Conservation (phyloP, 495 filamentous ascomycete species). For the Friedmanniomyces endolithicus region DNA sequence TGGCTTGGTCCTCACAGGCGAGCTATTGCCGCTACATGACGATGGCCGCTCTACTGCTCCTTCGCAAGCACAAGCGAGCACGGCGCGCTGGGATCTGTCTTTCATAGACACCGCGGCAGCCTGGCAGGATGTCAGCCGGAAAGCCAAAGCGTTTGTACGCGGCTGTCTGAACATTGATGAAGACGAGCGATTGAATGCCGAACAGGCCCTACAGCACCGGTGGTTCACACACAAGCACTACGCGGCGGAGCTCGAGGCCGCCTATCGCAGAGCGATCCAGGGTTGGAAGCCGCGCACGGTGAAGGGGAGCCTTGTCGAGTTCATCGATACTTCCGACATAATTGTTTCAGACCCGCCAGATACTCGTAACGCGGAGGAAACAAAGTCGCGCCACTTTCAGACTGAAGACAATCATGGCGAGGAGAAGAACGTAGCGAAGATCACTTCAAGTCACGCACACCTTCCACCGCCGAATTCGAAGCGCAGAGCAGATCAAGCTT, state of each 20-base stretch:
- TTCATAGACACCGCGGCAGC: conserved; percentile 27
- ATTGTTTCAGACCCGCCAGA: background rate
- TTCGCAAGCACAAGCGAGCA: background rate
- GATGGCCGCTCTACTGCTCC: conserved; percentile 8
- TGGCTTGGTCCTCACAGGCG: conserved; percentile 39
- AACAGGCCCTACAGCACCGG: conserved; percentile 42
- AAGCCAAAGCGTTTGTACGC: conserved; percentile 43
- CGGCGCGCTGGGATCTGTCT: conserved; percentile 12
- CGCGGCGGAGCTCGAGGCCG: conserved; percentile 32
- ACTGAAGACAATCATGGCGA: background rate
- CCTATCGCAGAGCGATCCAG: conserved; percentile 36
- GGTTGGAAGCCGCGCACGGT: conserved; percentile 38
- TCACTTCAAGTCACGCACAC: too few species aligned
- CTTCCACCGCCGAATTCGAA: background rate
- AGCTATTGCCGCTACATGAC: conserved; percentile 28
- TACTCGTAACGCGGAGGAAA: background rate
- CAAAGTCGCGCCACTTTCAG: background rate
- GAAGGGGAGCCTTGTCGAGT: conserved; percentile 21
- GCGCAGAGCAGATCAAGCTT: background rate
- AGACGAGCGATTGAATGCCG: conserved; percentile 38
- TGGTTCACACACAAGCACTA: conserved; percentile 45
- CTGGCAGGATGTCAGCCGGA: conserved; percentile 31
- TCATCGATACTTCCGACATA: conserved; percentile 7
- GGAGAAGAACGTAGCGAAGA: too few species aligned
- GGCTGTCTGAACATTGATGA: conserved; percentile 43